Conservation (phyloP, 257 asterid species). For the Petrea volubilis region DNA sequence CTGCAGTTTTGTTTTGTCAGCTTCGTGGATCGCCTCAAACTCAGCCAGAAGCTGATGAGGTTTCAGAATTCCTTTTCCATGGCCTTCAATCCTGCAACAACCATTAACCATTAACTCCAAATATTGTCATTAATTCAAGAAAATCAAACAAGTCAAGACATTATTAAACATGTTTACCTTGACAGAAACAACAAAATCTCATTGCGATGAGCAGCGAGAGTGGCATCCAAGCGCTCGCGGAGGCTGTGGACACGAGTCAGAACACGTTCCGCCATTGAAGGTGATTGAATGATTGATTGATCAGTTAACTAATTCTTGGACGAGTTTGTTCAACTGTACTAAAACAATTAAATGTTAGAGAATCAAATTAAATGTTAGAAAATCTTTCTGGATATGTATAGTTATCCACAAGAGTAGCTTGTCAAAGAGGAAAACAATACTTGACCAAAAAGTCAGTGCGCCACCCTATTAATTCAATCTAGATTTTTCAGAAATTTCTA, state of each 20-base stretch:
- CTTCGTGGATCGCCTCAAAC: constrained; percentile 50
- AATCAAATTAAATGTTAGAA: not conserved
- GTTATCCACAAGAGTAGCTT: not conserved
- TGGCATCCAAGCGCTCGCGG: constrained; percentile 72
- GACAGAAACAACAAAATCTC: constrained; percentile 60
- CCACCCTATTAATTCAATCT: constrained; percentile 25
- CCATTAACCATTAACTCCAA: not conserved
- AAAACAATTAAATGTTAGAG: constrained; percentile 5
- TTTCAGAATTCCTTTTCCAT: constrained; percentile 69
- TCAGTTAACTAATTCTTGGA: constrained; percentile 14
- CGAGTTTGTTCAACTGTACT: constrained; percentile 35
- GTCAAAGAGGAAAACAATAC: constrained; percentile 5
- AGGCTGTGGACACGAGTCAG: constrained; percentile 74
- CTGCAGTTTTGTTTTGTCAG: constrained; percentile 31
- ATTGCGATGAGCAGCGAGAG: constrained; percentile 65
- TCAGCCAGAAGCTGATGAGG: constrained; percentile 69
- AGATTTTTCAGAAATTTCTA: constrained; percentile 27
- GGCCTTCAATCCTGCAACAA: constrained; percentile 56
- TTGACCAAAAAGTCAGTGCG: constrained; percentile 30
- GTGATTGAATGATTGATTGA: constrained; percentile 22
- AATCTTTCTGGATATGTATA: not conserved
- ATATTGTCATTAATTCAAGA: not conserved
- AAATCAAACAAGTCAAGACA: not conserved
- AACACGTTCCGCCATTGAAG: constrained; percentile 64
- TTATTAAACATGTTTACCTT: constrained; percentile 29